Evolutionary conservation across 148 eudicot genomes (phyloP).

Genomic region (Dianthus caryophyllus): DNA sequence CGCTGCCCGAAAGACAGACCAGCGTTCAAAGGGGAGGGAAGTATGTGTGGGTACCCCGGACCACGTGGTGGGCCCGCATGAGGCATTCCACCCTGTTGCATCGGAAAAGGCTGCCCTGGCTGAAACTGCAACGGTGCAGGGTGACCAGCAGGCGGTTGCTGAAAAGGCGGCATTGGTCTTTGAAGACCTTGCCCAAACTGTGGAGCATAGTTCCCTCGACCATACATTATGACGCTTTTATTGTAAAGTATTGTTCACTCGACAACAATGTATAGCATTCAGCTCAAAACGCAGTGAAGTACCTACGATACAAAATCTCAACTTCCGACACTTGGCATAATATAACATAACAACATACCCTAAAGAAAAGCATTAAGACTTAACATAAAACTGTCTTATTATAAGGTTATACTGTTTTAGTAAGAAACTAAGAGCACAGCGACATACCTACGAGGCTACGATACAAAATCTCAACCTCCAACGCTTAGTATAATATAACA

Average conservation of each 20-base stretch:
- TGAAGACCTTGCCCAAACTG: conserved; percentile 58
- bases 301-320: conserved; percentile 25
- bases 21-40: conserved; percentile 25
- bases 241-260: background rate
- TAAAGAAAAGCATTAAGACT: background rate
- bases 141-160: conserved; percentile 33
- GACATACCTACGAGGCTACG: too few relatives aligned
- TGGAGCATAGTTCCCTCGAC: conserved; percentile 52
- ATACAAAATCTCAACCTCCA: too few relatives aligned
- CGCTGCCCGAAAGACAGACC: conserved; percentile 37
- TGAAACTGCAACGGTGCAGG: conserved; percentile 41
- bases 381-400: too few relatives aligned
- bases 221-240: conserved; percentile 46
- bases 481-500: too few relatives aligned
- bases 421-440: too few relatives aligned
- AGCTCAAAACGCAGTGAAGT: conserved; percentile 10
- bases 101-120: conserved; percentile 33
- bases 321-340: conserved; percentile 5
- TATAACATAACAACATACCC: background rate
- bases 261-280: conserved; percentile 21
- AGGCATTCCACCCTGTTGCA: conserved; percentile 34
- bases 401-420: too few relatives aligned
- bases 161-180: conserved; percentile 41
- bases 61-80: conserved; percentile 31
- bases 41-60: conserved; percentile 33